Conservation (phyloP, 2,329 filamentous ascomycete species). For the Thyridium curvatum region DNA sequence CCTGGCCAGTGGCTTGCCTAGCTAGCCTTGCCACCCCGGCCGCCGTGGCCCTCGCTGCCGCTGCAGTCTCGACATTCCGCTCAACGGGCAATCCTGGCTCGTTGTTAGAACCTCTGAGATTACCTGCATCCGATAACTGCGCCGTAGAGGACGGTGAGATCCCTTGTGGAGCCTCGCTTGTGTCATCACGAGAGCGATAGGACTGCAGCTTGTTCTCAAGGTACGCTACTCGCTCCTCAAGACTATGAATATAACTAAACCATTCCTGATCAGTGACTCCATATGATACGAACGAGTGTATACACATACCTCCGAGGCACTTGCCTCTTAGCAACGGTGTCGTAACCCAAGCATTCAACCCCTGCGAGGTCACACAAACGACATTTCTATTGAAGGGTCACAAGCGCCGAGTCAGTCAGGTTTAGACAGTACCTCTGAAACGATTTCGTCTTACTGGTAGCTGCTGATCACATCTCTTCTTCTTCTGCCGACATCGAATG, state of each 20-base stretch:
- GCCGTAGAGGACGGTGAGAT: too few species aligned
- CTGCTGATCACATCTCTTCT: conserved; percentile 5
- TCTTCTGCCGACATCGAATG: conserved; percentile 6
- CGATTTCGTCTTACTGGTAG: conserved; percentile 6
- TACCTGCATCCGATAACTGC: too few species aligned
- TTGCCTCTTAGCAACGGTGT: conserved; percentile 3
- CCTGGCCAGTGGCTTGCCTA: not conserved
- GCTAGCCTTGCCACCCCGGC: not conserved
- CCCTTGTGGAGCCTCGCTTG: too few species aligned
- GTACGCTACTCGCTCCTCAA: conserved; percentile 4
- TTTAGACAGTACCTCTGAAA: not conserved
- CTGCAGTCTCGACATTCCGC: not conserved
- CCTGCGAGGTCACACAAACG: not conserved
- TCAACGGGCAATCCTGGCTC: not conserved
- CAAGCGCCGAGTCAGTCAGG: too few species aligned
- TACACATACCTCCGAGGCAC: conserved; percentile 3
- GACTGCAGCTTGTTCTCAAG: conserved; percentile 3
- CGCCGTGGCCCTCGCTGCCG: not conserved
- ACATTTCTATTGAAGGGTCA: too few species aligned
- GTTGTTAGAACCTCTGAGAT: too few species aligned
- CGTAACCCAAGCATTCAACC: conserved; percentile 4
- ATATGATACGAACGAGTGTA: too few species aligned
- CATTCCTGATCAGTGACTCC: not conserved
- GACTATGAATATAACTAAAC: conserved; percentile 2
- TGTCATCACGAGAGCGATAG: not conserved